phyloP scores from a whole-genome alignment of 805 yeast genomes.

The Kluyveromyces siamensis region DNA sequence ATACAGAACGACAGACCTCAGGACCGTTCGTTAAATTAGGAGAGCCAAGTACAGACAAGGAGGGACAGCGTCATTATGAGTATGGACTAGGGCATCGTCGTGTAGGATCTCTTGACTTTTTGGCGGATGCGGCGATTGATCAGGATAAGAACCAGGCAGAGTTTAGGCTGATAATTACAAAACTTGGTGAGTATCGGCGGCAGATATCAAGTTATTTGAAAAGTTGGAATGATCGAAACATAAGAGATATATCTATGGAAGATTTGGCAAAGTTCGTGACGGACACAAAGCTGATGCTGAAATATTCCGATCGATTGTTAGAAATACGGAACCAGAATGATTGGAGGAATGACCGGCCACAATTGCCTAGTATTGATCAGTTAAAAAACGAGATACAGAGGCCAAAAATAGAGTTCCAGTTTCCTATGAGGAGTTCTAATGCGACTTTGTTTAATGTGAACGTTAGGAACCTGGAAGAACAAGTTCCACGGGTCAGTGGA shows the following conservation, averaged over 20 bases:
- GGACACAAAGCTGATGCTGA: neutral
- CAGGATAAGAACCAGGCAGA: slow-evolving; percentile 1
- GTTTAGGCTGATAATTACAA: neutral
- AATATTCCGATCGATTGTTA: neutral
- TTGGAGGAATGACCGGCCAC: neutral
- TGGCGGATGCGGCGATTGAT: slow-evolving; percentile 3
- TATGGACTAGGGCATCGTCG: neutral
- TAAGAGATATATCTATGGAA: neutral
- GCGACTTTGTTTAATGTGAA: neutral
- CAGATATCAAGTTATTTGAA: neutral
- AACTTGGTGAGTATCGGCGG: neutral
- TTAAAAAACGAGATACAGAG: slow-evolving; percentile 1
- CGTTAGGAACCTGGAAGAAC: neutral
- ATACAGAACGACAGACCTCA: neutral
- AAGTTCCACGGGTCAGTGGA: neutral
- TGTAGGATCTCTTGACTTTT: slow-evolving; percentile 1
- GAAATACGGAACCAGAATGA: neutral
- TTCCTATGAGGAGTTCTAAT: neutral
- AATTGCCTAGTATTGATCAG: slow-evolving; percentile 2
- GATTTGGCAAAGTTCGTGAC: neutral
- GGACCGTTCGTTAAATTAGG: neutral
- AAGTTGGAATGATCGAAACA: neutral
- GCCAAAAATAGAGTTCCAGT: neutral
- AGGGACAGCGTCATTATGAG: neutral
- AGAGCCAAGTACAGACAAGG: neutral